Evolutionary conservation across 352 stramenopile species (phyloP), one percentile per base, ranked within the genome.

Genomic region (Elongisporangium anandrum): DNA sequence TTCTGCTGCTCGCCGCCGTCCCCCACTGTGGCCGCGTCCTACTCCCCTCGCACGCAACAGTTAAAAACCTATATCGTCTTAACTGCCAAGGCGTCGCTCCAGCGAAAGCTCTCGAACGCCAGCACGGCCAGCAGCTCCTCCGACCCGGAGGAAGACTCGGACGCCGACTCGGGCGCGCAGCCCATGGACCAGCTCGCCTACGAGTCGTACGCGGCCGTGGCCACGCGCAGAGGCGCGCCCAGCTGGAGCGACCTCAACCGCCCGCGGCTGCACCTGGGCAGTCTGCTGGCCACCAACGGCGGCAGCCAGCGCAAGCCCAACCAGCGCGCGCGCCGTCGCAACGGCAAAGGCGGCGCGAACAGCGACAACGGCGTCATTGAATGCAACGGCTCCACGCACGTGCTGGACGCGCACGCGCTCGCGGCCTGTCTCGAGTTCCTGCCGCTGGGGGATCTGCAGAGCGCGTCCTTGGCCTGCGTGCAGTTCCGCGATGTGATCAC

Each of bases 341-440:
- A 64, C 55, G 59, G 60, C 19, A 53, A 56, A 39, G 38, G 65
- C 54, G 59, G 53, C 41, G 24, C 66, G 24, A 34, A 52, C 9
- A 22, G 49, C 45, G 55, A 55, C 16, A 20, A 24, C 38, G n/a
- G 39, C 16, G n/a, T 17, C 41, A 52, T 50, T 34, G 17, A 53
- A 58, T 38, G 16, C 20, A 53, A 56, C 39, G 56, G 60, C 41
- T 6, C 39, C 39, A 15, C 66, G 64, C 50, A 71, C 71, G 38
- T 61, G 68, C 24, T 88, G 9, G 78, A 79, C 54, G 60, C 79
- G 21, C 66, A 84, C 22, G 79, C 77, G 9, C 71, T 90, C 9
- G 80, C 90, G 57, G 60, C 92, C 34, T 89, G 79, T 61, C 87
- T 93, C 21, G 83, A 87, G 63, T 93, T 95, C 45, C 68, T 93